Evolutionary conservation across 2,329 filamentous ascomycete genomes (phyloP).

Genomic region (Apiospora rasikravindrae): DNA sequence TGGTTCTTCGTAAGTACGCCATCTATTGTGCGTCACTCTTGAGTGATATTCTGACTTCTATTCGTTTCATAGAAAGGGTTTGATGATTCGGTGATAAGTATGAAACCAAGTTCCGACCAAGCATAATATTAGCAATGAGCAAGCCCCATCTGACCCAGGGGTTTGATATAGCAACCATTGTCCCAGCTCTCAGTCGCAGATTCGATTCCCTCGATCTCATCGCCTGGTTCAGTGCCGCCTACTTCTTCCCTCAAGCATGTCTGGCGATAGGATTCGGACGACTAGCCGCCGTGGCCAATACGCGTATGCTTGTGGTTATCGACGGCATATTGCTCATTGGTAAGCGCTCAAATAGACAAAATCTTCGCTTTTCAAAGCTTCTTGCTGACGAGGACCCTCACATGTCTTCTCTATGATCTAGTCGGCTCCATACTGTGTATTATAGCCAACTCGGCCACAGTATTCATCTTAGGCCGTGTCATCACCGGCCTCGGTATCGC

Average conservation of each 20-base stretch:
- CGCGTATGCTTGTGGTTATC: slow-evolving; percentile 19
- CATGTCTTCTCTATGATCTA: neutral
- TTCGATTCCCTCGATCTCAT: slow-evolving; percentile 22
- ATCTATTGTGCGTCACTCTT: neutral
- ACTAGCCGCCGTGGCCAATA: slow-evolving; percentile 20
- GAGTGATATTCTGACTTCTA: neutral
- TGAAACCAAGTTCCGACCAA: neutral
- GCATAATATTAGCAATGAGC: accelerated
- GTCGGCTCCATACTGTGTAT: slow-evolving; percentile 23
- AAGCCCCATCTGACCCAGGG: neutral
- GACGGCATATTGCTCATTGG: slow-evolving; percentile 19
- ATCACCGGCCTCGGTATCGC: slow-evolving; percentile 22
- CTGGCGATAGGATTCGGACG: slow-evolving; percentile 23
- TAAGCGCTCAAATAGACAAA: neutral
- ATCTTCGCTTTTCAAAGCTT: no score
- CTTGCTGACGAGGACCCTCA: neutral
- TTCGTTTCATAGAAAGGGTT: slow-evolving; percentile 19
- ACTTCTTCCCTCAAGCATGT: slow-evolving; percentile 24
- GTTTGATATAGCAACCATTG: neutral
- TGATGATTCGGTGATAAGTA: slow-evolving; percentile 24
- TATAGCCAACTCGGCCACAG: slow-evolving; percentile 18
- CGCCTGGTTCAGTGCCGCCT: slow-evolving; percentile 24
- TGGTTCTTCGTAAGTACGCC: slow-evolving; percentile 23
- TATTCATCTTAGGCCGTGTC: slow-evolving; percentile 22
- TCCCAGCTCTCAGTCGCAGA: slow-evolving; percentile 15